phyloP scores from a whole-genome alignment of 2,329 filamentous ascomycete species.

The Coleophoma cylindrospora region DNA sequence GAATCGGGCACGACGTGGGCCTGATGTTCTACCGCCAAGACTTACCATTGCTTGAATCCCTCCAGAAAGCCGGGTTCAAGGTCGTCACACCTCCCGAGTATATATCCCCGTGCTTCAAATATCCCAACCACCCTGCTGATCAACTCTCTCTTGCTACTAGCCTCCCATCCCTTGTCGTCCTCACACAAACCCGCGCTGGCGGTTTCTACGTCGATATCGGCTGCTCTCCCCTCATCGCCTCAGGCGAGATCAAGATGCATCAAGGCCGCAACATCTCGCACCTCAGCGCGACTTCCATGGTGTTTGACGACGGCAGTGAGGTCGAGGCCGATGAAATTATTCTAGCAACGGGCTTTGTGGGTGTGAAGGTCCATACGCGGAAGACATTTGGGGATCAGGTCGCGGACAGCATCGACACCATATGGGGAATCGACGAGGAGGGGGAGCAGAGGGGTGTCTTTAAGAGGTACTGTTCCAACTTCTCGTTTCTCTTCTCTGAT shows the following conservation, averaged over 20 bases:
- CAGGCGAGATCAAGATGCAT: slow-evolving; percentile 46
- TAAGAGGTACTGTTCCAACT: slow-evolving; percentile 8
- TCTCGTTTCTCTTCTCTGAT: no score
- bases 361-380: slow-evolving; percentile 42
- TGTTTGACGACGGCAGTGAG: slow-evolving; percentile 36
- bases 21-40: slow-evolving; percentile 28
- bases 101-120: no score
- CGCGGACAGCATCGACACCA: slow-evolving; percentile 38
- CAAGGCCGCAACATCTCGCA: slow-evolving; percentile 36
- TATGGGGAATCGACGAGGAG: slow-evolving; percentile 41
- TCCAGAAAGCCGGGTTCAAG: slow-evolving; percentile 49
- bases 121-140: no score
- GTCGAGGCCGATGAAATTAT: slow-evolving; percentile 46
- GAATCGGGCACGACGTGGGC: slow-evolving; percentile 43
- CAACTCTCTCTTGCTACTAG: slow-evolving; percentile 35
- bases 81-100: slow-evolving; percentile 46
- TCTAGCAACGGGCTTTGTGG: slow-evolving; percentile 40
- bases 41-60: slow-evolving; percentile 34
- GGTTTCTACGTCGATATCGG: slow-evolving; percentile 54
- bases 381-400: slow-evolving; percentile 44
- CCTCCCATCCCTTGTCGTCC: slow-evolving; percentile 40
- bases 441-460: slow-evolving; percentile 38
- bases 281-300: slow-evolving; percentile 29
- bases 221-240: slow-evolving; percentile 40
- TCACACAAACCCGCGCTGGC: slow-evolving; percentile 39